Evolutionary conservation across 441 rosid genomes (phyloP).

Genomic region (Flueggea neowawraea): DNA sequence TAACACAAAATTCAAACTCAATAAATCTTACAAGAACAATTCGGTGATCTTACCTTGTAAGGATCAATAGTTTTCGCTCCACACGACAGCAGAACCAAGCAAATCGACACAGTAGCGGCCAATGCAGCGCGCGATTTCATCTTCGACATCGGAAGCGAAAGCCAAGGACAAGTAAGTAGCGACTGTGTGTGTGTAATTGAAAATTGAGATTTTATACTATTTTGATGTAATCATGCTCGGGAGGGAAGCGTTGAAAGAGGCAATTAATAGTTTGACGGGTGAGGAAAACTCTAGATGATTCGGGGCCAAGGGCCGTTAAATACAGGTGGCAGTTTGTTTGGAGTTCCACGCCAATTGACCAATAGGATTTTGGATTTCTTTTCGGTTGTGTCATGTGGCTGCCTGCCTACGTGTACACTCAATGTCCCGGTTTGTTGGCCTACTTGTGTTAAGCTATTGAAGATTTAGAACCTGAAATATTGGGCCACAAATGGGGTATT

Average conservation of each 20-base stretch:
- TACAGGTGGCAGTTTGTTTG: constrained; percentile 47
- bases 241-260: too few species aligned
- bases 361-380: constrained; percentile 45
- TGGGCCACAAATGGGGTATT: too few species aligned
- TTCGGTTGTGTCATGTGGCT: background rate
- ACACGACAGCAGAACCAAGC: constrained; percentile 24
- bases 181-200: background rate
- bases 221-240: too few species aligned
- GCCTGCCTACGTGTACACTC: too few species aligned
- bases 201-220: too few species aligned
- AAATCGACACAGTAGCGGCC: constrained; percentile 29
- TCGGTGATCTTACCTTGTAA: constrained; percentile 53
- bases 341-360: constrained; percentile 57
- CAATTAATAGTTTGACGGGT: too few species aligned
- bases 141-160: background rate
- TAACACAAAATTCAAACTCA: background rate
- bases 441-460: too few species aligned
- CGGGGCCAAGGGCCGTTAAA: constrained; percentile 20
- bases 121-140: constrained; percentile 26
- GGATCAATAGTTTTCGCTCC: constrained; percentile 65
- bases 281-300: constrained; percentile 31
- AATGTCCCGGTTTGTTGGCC: too few species aligned
- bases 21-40: background rate
- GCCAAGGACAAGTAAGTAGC: too few species aligned
- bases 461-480: too few species aligned